Conservation (phyloP, 2,329 filamentous ascomycete genomes). For the Apiospora marii region DNA sequence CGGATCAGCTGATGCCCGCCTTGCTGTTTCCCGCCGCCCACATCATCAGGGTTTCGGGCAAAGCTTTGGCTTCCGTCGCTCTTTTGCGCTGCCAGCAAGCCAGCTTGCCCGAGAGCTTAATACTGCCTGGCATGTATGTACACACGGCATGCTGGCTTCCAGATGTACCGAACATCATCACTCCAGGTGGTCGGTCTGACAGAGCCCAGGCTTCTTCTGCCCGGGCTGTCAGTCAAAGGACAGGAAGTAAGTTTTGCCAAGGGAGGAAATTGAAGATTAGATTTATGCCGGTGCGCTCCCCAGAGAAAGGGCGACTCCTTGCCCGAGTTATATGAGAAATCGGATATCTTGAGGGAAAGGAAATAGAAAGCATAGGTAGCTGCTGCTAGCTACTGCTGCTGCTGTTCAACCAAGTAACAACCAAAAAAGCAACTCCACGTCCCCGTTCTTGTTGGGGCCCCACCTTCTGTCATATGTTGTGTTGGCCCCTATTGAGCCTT, state of each 20-base stretch:
- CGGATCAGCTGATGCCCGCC: conserved; percentile 19
- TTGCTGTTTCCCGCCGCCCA: conserved; percentile 16
- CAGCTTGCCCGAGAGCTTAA: not conserved
- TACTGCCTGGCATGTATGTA: not conserved
- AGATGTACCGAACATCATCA: not conserved
- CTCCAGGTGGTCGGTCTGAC: not conserved
- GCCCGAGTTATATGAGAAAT: conserved; percentile 6
- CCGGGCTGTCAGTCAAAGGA: not conserved
- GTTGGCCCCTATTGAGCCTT: conserved; percentile 12
- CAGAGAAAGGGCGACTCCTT: not conserved
- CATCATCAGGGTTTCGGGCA: not conserved
- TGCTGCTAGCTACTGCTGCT: not conserved
- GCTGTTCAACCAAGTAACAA: conserved; percentile 7
- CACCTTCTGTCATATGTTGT: conserved; percentile 15
- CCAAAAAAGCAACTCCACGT: conserved; percentile 16
- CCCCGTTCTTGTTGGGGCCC: conserved; percentile 14
- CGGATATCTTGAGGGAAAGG: conserved; percentile 7
- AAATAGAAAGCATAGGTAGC: not conserved
- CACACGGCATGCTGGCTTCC: not conserved
- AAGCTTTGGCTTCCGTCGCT: conserved; percentile 11
- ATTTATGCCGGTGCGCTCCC: conserved; percentile 12
- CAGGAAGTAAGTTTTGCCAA: conserved; percentile 7
- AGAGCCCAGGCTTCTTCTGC: not conserved
- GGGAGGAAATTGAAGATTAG: conserved; percentile 17
- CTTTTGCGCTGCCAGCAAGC: not conserved